Evolutionary conservation across 768 basidiomycete species (phyloP), one percentile per base, ranked within the genome.

Genomic region (Auricularia auricula-judae): DNA sequence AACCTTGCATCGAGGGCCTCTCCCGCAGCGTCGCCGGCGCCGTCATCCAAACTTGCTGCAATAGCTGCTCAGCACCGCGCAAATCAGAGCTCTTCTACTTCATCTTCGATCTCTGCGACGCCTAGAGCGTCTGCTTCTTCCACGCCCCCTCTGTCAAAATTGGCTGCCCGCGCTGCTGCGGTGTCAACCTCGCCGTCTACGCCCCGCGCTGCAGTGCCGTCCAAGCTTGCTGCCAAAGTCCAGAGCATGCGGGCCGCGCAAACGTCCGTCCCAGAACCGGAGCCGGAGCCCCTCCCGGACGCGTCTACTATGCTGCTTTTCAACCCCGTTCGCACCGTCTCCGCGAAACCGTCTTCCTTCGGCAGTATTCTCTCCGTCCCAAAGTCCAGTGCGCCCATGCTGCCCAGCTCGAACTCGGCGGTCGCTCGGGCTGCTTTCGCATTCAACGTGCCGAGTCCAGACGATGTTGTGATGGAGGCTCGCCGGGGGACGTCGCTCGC

Each of bases 391-490:
- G 18, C 69, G 21, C 70, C 72, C 35, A 68, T 60, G 64, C 71
- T 75, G 23, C 68, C 78, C 29, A 68, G 74, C 36, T 71, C 78
- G 39, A 78, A 84, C 12, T 81, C 86, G 14, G 80, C 90, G 66
- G 89, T 90, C 74, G 39, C 39, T 73, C 80, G 65, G 75, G 84
- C 16, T 79, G 74, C 77, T 2, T 91, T 91, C 72, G 76, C 84
- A 10, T 93, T 94, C 71, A 85, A 93, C 67, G 82, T 80, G 29
- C 91, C 91, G 42, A 97, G 94, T 74, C 96, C 96, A 23, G 96
- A 98, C 69, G 96, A 98, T 70, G 76, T 91, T 67, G 86, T 98
- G 8, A 78, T 89, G 69, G 84, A 84, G 68, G 91, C 93, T 63
- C 84, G 93, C 61, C 85, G 82, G 63, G 89, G 89, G 58, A 89